Base-by-base conservation (phyloP, 371 early-diverging fungal species). In the Umbelopsis sp. region DNA sequence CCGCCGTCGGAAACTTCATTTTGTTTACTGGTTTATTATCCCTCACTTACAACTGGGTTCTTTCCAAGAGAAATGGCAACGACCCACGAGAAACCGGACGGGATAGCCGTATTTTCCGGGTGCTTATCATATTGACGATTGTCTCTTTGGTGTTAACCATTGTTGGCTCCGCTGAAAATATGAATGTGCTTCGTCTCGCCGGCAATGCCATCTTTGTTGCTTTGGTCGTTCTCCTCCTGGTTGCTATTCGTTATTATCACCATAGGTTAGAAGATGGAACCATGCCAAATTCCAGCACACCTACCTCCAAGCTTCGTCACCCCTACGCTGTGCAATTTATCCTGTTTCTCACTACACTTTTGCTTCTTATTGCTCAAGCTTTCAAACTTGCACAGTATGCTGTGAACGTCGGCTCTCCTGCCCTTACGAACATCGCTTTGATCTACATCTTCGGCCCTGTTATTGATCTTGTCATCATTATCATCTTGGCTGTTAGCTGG, bases 111-210 rank as follows among this genome's bases (percentile, higher is more conserved):
- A 16, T 44, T 20, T 41, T 41, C 44, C 14, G 24, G 7, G n/a
- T 35, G 8, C 10, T 64, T 11, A 29, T 44, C 11, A 8, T 64
- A 12, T 18, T 64, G 4, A 64, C 50, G 67, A 69, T 37, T 72
- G 77, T 12, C 50, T 66, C 25, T 63, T 10, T 45, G 62, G 72
- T 18, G 4, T 63, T 20, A 72, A 69, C 25, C 69, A 44, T 65
- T n/a, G 69, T 37, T 41, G 68, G 52, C 72, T 71, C 50, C 67
- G 7, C 64, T 7, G 1, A 5, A 0, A 45, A 64, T 22, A 20
- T n/a, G 16, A 64, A 64, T 11, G 9, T n/a, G 4, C 22, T 64
- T 14, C 64, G 64, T 11, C n/a, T 64, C 3, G 41, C 44, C 44
- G 22, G 64, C 18, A 64, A 64, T 29, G 46, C 46, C 6, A 64